Evolutionary conservation across 768 basidiomycete species (phyloP), one percentile per base, ranked within the genome.

Genomic region (Porphyrellus cyaneotinctus): DNA sequence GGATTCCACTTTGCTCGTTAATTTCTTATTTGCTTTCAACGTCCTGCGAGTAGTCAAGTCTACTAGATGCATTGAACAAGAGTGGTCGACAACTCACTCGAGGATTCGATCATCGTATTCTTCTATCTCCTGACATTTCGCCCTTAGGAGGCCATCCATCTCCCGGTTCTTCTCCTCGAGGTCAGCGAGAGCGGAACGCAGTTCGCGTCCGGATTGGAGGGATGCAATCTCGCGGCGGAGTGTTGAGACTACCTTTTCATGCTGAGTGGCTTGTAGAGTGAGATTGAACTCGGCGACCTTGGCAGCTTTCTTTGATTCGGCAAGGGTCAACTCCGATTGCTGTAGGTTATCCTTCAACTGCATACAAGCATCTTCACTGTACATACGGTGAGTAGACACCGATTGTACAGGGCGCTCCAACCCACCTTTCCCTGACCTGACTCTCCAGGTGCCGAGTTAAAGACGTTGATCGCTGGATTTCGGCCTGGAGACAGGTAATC

Each of bases 41-140:
- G 88, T 80, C 59, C 89, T 91, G 59, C 20, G 15, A 51, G 56
- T 47, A 58, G 43, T 49, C 43, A 51, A 33, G 15, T 49, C 38
- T 41, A 37, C 33, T 24, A 43, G 31, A 36, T 32, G 38, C 47
- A 24, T 59, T 44, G 46, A 44, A 36, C 45, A 45, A 51, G 51
- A 55, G 20, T 17, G 22, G 10, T n/a, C 39, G 24, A 35, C 15
- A 26, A 57, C 56, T 59, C 70, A 91, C 89, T 85, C 86, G 54
- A 91, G 80, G 47, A 83, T 81, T 32, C 81, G 81, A 63, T 92
- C 90, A 60, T 92, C 89, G 51, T 91, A 88, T 60, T 86, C 87
- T 63, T 91, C 89, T 51, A 91, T 88, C 70, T 91, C 89, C 14
- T 75, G 67, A 54, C 84, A 87, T 67, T 90, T 91, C 38, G 69